A percentile compares a stretch with the other conserved stretches of the same genome.
Conservation (phyloP, 179 eudicot genomes). For the Pouteria campechiana region DNA sequence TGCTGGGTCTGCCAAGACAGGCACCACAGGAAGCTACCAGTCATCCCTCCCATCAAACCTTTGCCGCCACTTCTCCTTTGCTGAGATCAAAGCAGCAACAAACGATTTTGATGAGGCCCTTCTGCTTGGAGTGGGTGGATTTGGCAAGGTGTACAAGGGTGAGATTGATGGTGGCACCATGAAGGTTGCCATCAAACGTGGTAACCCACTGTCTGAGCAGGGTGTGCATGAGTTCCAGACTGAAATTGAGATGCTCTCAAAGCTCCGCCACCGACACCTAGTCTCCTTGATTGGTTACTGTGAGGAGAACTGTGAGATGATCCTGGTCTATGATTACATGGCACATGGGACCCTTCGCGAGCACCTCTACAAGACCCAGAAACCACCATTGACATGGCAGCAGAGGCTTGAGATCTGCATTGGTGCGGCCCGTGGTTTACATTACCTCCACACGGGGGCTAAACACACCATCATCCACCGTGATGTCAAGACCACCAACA, state of each 20-base stretch:
- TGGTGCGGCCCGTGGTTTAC: slow-evolving; percentile 88
- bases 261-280: slow-evolving; percentile 89
- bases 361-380: slow-evolving; percentile 86
- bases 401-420: slow-evolving; percentile 92
- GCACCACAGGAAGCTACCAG: slow-evolving; percentile 72
- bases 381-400: slow-evolving; percentile 86
- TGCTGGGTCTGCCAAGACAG: slow-evolving; percentile 70
- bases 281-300: slow-evolving; percentile 89
- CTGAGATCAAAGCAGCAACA: slow-evolving; percentile 83
- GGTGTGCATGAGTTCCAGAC: slow-evolving; percentile 91
- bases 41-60: slow-evolving; percentile 82
- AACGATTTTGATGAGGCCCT: slow-evolving; percentile 76
- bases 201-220: slow-evolving; percentile 84
- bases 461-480: slow-evolving; percentile 91
- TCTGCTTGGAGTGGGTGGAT: slow-evolving; percentile 88
- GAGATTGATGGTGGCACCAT: slow-evolving; percentile 61
- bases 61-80: slow-evolving; percentile 84
- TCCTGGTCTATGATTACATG: slow-evolving; percentile 90
- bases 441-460: slow-evolving; percentile 92
- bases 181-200: slow-evolving; percentile 87
- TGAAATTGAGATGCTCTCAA: slow-evolving; percentile 93
- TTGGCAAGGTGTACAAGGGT: slow-evolving; percentile 87
- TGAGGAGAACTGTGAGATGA: slow-evolving; percentile 88
- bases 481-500: slow-evolving; percentile 93
- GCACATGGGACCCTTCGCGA: slow-evolving; percentile 83